phyloP scores from a whole-genome alignment of 768 basidiomycete species.

The Dentipellis sp. region DNA sequence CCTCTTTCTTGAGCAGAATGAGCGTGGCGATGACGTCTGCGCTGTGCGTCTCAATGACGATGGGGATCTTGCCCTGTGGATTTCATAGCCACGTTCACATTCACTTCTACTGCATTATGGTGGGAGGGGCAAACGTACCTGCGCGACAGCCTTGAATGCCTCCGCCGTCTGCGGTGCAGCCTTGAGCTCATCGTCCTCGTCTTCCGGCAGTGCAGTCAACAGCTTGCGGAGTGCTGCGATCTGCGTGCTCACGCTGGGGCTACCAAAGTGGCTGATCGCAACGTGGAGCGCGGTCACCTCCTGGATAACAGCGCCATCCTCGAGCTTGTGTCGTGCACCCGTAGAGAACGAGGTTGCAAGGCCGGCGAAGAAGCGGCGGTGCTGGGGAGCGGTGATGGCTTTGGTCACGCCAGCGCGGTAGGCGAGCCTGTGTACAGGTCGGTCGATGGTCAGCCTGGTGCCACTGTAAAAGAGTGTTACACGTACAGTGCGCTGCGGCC shows the following conservation, averaged over 20 bases:
- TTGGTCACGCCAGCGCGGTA: conserved; percentile 69
- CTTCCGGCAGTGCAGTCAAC: conserved; percentile 24
- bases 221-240: conserved; percentile 50
- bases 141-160: conserved; percentile 33
- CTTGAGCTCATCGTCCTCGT: conserved; percentile 15
- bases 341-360: conserved; percentile 54
- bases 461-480: not conserved
- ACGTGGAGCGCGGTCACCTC: conserved; percentile 62
- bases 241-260: conserved; percentile 55
- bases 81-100: not conserved
- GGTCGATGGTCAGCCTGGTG: not conserved
- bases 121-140: conserved; percentile 24
- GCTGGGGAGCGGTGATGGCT: conserved; percentile 51
- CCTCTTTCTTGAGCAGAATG: conserved; percentile 53
- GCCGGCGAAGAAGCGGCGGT: conserved; percentile 50
- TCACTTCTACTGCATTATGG: not conserved
- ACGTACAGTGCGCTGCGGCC: conserved; percentile 48
- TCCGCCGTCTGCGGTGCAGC: conserved; percentile 26
- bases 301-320: conserved; percentile 54
- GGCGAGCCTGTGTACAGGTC: conserved; percentile 41
- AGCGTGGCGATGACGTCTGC: conserved; percentile 65
- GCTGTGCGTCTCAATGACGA: conserved; percentile 54
- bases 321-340: conserved; percentile 49
- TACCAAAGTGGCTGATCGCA: conserved; percentile 34
- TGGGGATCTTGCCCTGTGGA: conserved; percentile 41